Conservation (phyloP, 1,284 basidiomycete genomes). For the Kalmanozyma brasiliensis region DNA sequence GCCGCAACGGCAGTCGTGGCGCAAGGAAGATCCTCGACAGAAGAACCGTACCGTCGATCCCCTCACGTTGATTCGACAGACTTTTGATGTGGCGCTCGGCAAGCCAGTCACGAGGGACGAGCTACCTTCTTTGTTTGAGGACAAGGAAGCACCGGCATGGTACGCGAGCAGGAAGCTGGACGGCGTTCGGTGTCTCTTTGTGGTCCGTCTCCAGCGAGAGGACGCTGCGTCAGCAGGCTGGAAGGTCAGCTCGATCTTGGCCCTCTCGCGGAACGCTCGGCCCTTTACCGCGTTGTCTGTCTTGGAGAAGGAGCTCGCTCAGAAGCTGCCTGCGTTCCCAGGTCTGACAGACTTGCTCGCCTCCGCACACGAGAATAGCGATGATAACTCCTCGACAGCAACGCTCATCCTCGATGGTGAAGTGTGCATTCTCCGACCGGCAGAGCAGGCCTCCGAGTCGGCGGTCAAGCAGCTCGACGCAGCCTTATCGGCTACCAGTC, state of each 20-base stretch:
- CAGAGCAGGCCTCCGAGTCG: constrained; percentile 29
- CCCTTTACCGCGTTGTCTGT: constrained; percentile 32
- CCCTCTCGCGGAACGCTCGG: constrained; percentile 47
- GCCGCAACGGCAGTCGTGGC: no score
- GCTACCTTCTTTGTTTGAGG: constrained; percentile 20
- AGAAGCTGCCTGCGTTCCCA: constrained; percentile 19
- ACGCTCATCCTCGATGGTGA: constrained; percentile 58
- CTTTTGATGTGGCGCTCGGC: constrained; percentile 50
- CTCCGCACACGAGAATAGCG: not conserved
- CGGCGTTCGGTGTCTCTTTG: constrained; percentile 52
- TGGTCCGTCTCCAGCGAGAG: constrained; percentile 27
- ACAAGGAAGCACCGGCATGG: constrained; percentile 26
- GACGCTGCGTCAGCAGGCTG: constrained; percentile 1
- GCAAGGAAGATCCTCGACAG: no score
- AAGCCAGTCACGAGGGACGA: constrained; percentile 23
- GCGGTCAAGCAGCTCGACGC: constrained; percentile 28
- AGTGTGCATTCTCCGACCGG: constrained; percentile 42
- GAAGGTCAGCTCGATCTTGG: constrained; percentile 26
- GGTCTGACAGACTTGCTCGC: constrained; percentile 15
- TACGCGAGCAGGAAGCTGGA: constrained; percentile 57
- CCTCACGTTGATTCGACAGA: constrained; percentile 7
- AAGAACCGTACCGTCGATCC: not conserved
- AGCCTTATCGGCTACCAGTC: not conserved
- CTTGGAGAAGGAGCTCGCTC: constrained; percentile 32
- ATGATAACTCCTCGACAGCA: not conserved